Evolutionary conservation across 148 eudicot species (phyloP).

Genomic region (Selenicereus undatus): DNA sequence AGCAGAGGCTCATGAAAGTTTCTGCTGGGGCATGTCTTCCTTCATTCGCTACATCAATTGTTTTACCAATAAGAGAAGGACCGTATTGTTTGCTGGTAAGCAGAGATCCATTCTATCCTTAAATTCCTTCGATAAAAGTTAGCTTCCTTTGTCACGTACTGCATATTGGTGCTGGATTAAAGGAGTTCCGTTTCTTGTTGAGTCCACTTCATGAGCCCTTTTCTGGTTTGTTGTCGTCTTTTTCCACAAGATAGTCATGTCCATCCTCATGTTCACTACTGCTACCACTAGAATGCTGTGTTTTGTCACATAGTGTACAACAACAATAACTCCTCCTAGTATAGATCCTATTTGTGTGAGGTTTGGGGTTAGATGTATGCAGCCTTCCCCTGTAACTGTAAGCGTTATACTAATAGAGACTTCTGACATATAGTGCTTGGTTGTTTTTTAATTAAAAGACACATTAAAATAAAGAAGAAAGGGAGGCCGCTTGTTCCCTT

Average conservation of each 20-base stretch:
- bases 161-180: background rate
- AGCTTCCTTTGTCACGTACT: background rate
- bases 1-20: slow-evolving; percentile 9
- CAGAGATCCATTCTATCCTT: background rate
- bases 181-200: background rate
- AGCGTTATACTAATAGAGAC: no score
- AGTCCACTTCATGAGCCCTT: background rate
- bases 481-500: background rate
- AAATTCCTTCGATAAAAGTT: slow-evolving; percentile 10
- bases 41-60: slow-evolving; percentile 10
- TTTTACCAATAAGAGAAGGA: background rate
- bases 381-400: no score
- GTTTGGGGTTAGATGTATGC: no score
- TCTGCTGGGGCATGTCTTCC: slow-evolving; percentile 4
- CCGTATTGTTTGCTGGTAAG: background rate
- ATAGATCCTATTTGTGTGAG: no score
- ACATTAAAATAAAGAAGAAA: no score
- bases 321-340: no score
- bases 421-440: no score
- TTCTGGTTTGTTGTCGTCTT: background rate
- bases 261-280: background rate
- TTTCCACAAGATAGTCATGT: background rate
- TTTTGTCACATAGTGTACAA: background rate
- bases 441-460: no score
- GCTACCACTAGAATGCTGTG: background rate